These are phyloP conservation scores for Sporisorium iseilematis-ciliati DNA, from an alignment of 1,284 basidiomycete genomes.

Conservation along the genomic window DNA sequence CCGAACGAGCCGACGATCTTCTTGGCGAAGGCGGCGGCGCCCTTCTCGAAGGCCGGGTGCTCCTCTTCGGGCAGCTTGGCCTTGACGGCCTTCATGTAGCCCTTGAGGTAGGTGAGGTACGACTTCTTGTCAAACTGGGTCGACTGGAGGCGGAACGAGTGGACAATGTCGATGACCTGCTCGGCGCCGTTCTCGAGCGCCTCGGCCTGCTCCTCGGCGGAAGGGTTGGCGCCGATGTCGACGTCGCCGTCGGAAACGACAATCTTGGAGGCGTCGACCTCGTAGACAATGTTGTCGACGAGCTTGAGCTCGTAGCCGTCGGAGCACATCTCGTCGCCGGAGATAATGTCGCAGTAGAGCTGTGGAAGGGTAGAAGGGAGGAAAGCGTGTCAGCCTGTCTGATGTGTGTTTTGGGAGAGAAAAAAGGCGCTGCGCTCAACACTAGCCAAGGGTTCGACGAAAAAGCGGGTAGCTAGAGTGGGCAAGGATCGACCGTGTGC, in stretches of 20 bases:
- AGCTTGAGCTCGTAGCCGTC: conserved; percentile 75
- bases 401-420: not conserved
- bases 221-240: conserved; percentile 81
- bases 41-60: conserved; percentile 85
- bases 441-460: not conserved
- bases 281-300: conserved; percentile 86
- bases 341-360: conserved; percentile 78
- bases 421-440: not conserved
- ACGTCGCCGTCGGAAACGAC: conserved; percentile 84
- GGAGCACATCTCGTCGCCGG: conserved; percentile 84
- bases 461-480: not conserved
- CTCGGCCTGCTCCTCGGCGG: conserved; percentile 88
- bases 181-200: conserved; percentile 81
- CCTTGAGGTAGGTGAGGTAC: conserved; percentile 87
- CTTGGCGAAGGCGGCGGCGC: conserved; percentile 74
- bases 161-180: conserved; percentile 88
- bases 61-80: conserved; percentile 74
- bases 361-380: conserved; percentile 66
- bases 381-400: conserved; percentile 5
- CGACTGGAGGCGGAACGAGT: conserved; percentile 89
- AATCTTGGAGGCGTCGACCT: conserved; percentile 87
- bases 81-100: conserved; percentile 87
- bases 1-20: conserved; percentile 91
- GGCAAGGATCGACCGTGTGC: not conserved
- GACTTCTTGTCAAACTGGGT: conserved; percentile 93